Conservation (phyloP, 2,329 filamentous ascomycete genomes). For the Fusarium anguioides region DNA sequence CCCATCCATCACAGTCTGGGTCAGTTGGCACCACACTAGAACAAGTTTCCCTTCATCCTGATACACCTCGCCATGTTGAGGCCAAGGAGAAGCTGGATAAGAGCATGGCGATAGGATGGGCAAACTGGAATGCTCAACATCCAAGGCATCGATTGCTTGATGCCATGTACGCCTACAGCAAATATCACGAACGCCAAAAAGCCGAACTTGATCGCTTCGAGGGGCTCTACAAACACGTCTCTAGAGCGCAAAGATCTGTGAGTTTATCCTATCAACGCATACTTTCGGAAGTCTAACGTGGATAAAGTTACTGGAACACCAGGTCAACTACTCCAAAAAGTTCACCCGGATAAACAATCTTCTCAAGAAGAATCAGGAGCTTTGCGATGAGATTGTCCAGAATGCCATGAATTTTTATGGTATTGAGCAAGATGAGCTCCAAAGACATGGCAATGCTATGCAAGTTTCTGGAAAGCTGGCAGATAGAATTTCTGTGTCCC, state of each 20-base stretch:
- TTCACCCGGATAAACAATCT: conserved; percentile 57
- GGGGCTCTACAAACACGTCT: conserved; percentile 52
- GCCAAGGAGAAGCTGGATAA: conserved; percentile 48
- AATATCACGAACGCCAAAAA: conserved; percentile 51
- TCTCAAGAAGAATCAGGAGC: conserved; percentile 56
- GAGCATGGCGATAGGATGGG: conserved; percentile 45
- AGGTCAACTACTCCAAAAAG: conserved; percentile 67
- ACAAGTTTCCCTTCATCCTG: conserved; percentile 32
- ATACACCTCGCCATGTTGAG: conserved; percentile 43
- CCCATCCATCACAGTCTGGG: conserved; percentile 16
- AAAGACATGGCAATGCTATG: conserved; percentile 54
- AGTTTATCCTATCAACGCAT: accelerated
- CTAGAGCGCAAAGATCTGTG: conserved; percentile 49
- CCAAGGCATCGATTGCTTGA: conserved; percentile 55
- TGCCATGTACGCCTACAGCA: conserved; percentile 52
- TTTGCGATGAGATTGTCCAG: conserved; percentile 60
- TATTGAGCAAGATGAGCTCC: conserved; percentile 57
- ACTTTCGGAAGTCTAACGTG: background rate
- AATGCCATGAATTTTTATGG: conserved; percentile 60
- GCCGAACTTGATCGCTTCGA: conserved; percentile 52
- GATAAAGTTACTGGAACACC: conserved; percentile 62
- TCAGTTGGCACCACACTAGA: conserved; percentile 44
- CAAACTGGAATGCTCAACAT: conserved; percentile 51
- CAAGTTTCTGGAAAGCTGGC: conserved; percentile 52
- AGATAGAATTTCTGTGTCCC: conserved; percentile 61